Evolutionary conservation across 352 stramenopile genomes (phyloP), one percentile per base, ranked within the genome.

Genomic region (Phytophthora hybrid): DNA sequence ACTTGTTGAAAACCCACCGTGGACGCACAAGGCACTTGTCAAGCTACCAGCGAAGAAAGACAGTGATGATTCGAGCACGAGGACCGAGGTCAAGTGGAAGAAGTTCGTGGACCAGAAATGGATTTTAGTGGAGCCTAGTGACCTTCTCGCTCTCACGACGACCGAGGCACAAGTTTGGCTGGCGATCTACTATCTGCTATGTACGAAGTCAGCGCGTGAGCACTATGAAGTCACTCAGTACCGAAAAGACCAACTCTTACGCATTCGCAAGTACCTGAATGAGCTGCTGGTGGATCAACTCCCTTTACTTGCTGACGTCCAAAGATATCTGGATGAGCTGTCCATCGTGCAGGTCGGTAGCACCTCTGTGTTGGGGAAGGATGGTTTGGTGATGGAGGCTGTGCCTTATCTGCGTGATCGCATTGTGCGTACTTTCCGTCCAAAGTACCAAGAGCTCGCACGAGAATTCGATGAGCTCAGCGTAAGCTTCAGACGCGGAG

Each of bases 1-100:
- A 32, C 85, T 99, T 10, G 88, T 99, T 14, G 97, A 99, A 67
- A 98, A 99, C 72, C 96, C 97, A 29, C 97, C 97, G 19, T 99
- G 97, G 97, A 99, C 95, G 8, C 81, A 98, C 69, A 94, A 93
- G 66, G 60, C 63, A 19, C 4, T 84, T 23, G 66, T 74, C 29
- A 76, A 73, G 16, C 0, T 69, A 39, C 37, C 59, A 56, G 37
- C 14, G 21, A 47, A 32, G 1, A 59, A 67, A 55, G 49, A 73
- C 13, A 29, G 34, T 47, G 29, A 49, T 16, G 67, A 78, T 29
- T 31, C 77, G 5, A 63, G 73, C 10, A 21, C 51, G 3, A 79
- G 16, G 63, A 84, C 34, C 2, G 65, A 80, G 54, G 67, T 87
- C 44, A 79, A 73, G 23, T 99, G 93, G 96, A 94, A 97, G 53